Evolutionary conservation across 148 eudicot genomes (phyloP), one percentile per base, ranked within the genome.

Genomic region (Cornus florida): DNA sequence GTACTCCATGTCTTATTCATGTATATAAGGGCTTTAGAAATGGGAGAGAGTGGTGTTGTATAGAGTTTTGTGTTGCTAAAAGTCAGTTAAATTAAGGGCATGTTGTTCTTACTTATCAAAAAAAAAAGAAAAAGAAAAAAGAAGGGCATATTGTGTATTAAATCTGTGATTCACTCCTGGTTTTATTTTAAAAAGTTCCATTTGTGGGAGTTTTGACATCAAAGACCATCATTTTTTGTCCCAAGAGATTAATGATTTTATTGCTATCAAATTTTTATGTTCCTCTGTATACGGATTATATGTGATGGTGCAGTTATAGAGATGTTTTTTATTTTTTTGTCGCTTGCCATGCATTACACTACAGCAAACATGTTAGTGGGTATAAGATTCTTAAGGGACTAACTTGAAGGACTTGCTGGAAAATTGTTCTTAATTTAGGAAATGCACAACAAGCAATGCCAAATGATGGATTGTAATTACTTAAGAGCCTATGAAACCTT

Each of bases 401-500:
- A 74, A 57, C 19, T 33, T 32, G 23, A 53, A 31, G 22, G 6
- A 56, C 10, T 17, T 73, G 41, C 6, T 4, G 73, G 73, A 73
- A 53, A 31, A 32, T 19, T 57, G 50, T 48, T 64, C 53, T 64
- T 75, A 65, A 11, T 22, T n/a, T 75, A 41, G 57, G 14, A 65
- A 14, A 43, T n/a, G 65, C 59, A 19, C 38, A 57, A 13, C 31
- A 28, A 28, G 28, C 28, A 28, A 28, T 28, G 28, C 28, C 28
- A 28, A 28, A 28, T 28, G 28, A 28, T 28, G 66, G 66, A 57
- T 62, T 62, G 66, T 62, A 62, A 62, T 62, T 68, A 39, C 23
- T 77, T 7, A 67, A 67, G 31, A 19, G 65, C 77, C 50, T 66
- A 19, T 10, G 35, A n/a, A 57, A 79, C 72, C 41, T 53, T 48